These are phyloP conservation scores for Aspergillus sparsus DNA, from an alignment of 495 filamentous ascomycete genomes.

Conservation along the genomic window DNA sequence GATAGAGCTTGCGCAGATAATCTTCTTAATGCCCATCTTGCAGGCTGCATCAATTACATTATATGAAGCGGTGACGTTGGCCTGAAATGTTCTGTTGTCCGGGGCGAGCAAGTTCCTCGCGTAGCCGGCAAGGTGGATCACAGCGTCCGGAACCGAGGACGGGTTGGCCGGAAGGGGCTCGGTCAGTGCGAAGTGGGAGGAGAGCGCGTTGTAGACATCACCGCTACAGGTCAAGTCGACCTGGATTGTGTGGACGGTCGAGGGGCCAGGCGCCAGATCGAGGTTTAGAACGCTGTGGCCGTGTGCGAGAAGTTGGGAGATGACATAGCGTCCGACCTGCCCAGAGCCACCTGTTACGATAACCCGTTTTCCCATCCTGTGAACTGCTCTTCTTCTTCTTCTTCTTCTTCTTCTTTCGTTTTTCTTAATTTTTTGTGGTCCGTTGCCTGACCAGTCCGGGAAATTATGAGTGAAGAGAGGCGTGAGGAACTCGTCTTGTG, in stretches of 20 bases:
- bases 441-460: background rate
- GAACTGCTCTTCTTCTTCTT: background rate
- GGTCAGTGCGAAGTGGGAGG: constrained; percentile 47
- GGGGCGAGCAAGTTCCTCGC: constrained; percentile 61
- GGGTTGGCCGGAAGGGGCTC: background rate
- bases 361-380: constrained; percentile 33
- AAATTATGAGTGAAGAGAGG: background rate
- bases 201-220: constrained; percentile 60
- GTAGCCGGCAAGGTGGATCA: constrained; percentile 61
- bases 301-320: constrained; percentile 52
- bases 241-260: constrained; percentile 56
- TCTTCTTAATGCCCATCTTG: background rate
- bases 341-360: constrained; percentile 61
- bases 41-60: constrained; percentile 29
- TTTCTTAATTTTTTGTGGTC: background rate
- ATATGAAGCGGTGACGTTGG: constrained; percentile 54
- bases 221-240: constrained; percentile 60
- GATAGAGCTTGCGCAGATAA: background rate
- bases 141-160: constrained; percentile 43
- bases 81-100: constrained; percentile 56
- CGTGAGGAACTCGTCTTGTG: background rate
- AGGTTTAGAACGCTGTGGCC: constrained; percentile 60
- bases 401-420: background rate
- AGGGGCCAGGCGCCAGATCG: constrained; percentile 48
- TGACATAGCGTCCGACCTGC: constrained; percentile 61